Conservation (phyloP, 1,284 basidiomycete species). For the Moesziomyces parantarcticus region DNA sequence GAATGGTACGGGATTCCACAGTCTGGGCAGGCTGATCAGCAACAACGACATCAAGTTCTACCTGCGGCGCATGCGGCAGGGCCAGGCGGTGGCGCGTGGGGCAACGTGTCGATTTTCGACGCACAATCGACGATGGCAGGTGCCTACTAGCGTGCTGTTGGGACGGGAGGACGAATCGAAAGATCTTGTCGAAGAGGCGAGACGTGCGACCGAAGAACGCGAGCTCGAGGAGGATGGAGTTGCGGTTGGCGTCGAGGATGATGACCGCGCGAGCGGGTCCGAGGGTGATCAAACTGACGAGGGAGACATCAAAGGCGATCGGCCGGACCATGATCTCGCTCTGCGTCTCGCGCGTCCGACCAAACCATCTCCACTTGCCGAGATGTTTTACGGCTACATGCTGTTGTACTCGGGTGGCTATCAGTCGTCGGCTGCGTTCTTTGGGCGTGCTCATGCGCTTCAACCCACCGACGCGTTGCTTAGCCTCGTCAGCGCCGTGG, state of each 20-base stretch:
- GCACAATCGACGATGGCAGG: constrained; percentile 20
- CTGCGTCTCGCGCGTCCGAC: constrained; percentile 41
- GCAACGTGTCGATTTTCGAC: constrained; percentile 23
- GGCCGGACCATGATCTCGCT: constrained; percentile 18
- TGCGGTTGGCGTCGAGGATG: neutral
- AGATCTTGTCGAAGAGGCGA: constrained; percentile 12
- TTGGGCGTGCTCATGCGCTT: constrained; percentile 86
- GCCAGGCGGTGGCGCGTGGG: constrained; percentile 53
- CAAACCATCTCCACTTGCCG: constrained; percentile 73
- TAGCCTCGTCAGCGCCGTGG: constrained; percentile 82
- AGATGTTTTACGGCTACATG: constrained; percentile 86
- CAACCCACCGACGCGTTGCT: constrained; percentile 85
- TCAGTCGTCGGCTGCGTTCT: constrained; percentile 87
- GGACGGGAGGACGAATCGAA: constrained; percentile 9
- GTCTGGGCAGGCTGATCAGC: constrained; percentile 45
- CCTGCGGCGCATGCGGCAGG: constrained; percentile 55
- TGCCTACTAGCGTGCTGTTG: constrained; percentile 10
- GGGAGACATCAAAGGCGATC: constrained; percentile 20
- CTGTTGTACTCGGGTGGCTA: constrained; percentile 86
- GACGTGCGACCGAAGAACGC: constrained; percentile 1
- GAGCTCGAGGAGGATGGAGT: constrained; percentile 31
- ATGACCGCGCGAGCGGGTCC: constrained; percentile 3
- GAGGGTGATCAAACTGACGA: constrained; percentile 55
- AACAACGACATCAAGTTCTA: constrained; percentile 54
- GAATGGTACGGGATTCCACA: constrained; percentile 56